Evolutionary conservation across 495 filamentous ascomycete species (phyloP), one percentile per base, ranked within the genome.

Genomic region (Aspergillus bertholletiae): DNA sequence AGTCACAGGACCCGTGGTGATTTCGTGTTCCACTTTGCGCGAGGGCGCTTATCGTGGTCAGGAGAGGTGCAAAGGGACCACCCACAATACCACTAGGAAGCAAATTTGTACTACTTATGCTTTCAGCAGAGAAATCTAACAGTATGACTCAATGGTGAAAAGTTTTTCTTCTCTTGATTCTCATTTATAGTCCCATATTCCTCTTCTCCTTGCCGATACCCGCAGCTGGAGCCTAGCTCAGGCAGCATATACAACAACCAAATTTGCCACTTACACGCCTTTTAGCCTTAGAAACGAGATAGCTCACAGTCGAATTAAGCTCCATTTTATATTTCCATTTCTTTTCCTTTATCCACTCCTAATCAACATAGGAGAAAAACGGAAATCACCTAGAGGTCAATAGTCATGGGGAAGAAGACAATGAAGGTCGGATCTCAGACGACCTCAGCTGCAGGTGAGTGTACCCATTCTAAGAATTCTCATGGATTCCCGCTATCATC

Each of bases 11-110:
- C 55, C 62, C 73, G 73, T 65, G 73, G 58, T 59, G 64, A 61
- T 72, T 72, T 78, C 74, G 74, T 69, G 74, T 78, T 74, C 63
- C 73, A 78, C 69, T 75, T 76, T 64, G 74, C 73, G 70, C 73
- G 73, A 56, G 18, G 48, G 21, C 40, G 51, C 52, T 55, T 47
- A 49, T 52, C 53, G 53, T 54, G 48, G 43, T 46, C 46, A 23
- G 51, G 37, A 20, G 15, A 13, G n/a, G 7, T 13, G 12, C 20
- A 21, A 45, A 46, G 5, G 23, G 17, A 9, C 23, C 8, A 28
- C 26, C 26, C 26, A 46, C 23, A 21, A 3, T n/a, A n/a, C n/a
- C n/a, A n/a, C n/a, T n/a, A n/a, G n/a, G n/a, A n/a, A n/a, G n/a
- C n/a, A n/a, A n/a, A n/a, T n/a, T n/a, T n/a, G n/a, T n/a, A n/a